phyloP scores from a whole-genome alignment of 2,329 filamentous ascomycete species.

The Lasiodiplodia theobromae region DNA sequence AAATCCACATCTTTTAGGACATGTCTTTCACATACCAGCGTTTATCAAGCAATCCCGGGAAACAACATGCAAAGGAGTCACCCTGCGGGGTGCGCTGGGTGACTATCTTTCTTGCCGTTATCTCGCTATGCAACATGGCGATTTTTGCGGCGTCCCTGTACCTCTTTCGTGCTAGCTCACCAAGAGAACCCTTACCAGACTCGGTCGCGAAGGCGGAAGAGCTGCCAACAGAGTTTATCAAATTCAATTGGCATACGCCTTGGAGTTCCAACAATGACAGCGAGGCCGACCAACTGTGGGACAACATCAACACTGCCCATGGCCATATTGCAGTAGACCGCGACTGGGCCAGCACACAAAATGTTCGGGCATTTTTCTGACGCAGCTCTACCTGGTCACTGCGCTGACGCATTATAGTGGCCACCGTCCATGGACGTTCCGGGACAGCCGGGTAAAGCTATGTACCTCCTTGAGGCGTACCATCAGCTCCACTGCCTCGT shows the following conservation, averaged over 20 bases:
- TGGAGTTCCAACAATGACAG: slow-evolving; percentile 21
- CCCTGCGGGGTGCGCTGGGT: not conserved
- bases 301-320: slow-evolving; percentile 17
- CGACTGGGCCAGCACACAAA: not conserved
- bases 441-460: not conserved
- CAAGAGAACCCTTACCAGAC: not conserved
- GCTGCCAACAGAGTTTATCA: not conserved
- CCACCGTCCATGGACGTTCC: not conserved
- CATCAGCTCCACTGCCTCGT: slow-evolving; percentile 19
- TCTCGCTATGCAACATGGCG: not conserved
- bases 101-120: not conserved
- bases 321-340: slow-evolving; percentile 10
- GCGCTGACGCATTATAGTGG: slow-evolving; percentile 2
- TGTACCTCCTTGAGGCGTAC: slow-evolving; percentile 19
- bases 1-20: not conserved
- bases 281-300: slow-evolving; percentile 3
- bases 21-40: not conserved
- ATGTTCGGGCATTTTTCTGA: not conserved
- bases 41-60: not conserved
- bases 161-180: not conserved
- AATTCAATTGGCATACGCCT: slow-evolving; percentile 10
- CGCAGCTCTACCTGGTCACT: no score
- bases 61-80: not conserved
- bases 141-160: slow-evolving; percentile 2
- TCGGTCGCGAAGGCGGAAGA: not conserved